A percentile compares a stretch with the other conserved stretches of the same genome.
Conservation (phyloP, 805 yeast genomes). For the Millerago galiae region DNA sequence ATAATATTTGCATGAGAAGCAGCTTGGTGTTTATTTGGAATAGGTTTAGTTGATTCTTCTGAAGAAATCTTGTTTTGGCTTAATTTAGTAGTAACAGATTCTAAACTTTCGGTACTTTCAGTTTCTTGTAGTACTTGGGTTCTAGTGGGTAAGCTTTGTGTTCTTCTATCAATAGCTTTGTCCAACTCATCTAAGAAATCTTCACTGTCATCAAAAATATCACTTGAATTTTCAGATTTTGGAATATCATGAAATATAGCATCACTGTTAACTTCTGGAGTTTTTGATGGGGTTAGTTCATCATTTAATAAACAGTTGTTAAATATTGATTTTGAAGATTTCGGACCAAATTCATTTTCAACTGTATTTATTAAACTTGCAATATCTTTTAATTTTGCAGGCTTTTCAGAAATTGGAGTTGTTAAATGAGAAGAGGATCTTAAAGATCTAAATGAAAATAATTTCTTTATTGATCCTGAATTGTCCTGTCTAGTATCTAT, state of each 20-base stretch:
- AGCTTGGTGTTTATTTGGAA: slow-evolving; percentile 3
- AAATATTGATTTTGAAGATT: slow-evolving; percentile 6
- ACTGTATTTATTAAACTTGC: slow-evolving; percentile 15
- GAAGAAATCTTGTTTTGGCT: slow-evolving; percentile 3
- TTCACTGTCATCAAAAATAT: slow-evolving; percentile 21
- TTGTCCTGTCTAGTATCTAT: slow-evolving; percentile 9
- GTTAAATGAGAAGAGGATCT: slow-evolving; percentile 5
- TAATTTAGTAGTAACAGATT: slow-evolving; percentile 1
- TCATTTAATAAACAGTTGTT: background rate
- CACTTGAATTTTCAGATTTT: slow-evolving; percentile 16
- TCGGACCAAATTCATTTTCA: slow-evolving; percentile 6
- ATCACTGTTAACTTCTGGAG: background rate
- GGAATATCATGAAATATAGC: background rate
- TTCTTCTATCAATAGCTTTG: slow-evolving; percentile 3
- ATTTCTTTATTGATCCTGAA: slow-evolving; percentile 1
- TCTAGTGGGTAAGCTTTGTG: background rate
- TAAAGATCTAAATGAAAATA: slow-evolving; percentile 1
- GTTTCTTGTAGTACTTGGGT: background rate
- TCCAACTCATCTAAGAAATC: slow-evolving; percentile 18
- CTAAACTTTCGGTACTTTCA: slow-evolving; percentile 1
- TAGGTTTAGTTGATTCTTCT: background rate
- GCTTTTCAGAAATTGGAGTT: slow-evolving; percentile 2
- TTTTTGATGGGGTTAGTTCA: slow-evolving; percentile 14
- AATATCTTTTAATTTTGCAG: slow-evolving; percentile 11
- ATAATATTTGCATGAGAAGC: slow-evolving; percentile 6